phyloP scores from a whole-genome alignment of 371 early-diverging fungal species.

The Mucor racemosus region DNA sequence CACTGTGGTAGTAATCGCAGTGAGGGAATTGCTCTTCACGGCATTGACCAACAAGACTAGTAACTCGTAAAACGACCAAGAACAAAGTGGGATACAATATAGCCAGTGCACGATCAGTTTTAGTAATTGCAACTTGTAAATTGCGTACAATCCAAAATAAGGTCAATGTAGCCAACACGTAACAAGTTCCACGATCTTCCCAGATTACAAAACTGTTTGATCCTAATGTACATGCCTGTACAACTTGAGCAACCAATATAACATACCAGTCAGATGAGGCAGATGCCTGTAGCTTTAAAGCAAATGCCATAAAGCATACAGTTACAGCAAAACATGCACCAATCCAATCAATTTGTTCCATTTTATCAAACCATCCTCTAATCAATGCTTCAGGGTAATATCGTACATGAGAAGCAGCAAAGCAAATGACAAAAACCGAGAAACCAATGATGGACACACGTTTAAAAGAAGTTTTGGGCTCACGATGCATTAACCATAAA shows the following conservation, averaged over 20 bases:
- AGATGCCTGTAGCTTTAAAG: neutral
- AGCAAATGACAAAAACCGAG: neutral
- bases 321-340: conserved; percentile 22
- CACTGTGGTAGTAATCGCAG: conserved; percentile 57
- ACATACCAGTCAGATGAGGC: conserved; percentile 11
- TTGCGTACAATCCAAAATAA: conserved; percentile 28
- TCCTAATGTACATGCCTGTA: conserved; percentile 69
- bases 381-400: neutral
- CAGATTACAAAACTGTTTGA: conserved; percentile 90
- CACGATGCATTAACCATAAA: conserved; percentile 10
- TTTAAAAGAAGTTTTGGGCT: neutral
- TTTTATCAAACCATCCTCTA: conserved; percentile 46
- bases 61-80: conserved; percentile 62
- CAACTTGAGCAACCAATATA: conserved; percentile 32
- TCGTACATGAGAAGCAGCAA: neutral
- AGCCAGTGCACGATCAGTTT: neutral
- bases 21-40: conserved; percentile 86
- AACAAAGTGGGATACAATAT: conserved; percentile 37
- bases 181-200: conserved; percentile 78
- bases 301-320: neutral
- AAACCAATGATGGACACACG: neutral
- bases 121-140: neutral
- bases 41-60: conserved; percentile 75
- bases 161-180: conserved; percentile 44
- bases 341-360: conserved; percentile 38